Conservation (phyloP, 179 eudicot genomes). For the Actinidia chinensis region DNA sequence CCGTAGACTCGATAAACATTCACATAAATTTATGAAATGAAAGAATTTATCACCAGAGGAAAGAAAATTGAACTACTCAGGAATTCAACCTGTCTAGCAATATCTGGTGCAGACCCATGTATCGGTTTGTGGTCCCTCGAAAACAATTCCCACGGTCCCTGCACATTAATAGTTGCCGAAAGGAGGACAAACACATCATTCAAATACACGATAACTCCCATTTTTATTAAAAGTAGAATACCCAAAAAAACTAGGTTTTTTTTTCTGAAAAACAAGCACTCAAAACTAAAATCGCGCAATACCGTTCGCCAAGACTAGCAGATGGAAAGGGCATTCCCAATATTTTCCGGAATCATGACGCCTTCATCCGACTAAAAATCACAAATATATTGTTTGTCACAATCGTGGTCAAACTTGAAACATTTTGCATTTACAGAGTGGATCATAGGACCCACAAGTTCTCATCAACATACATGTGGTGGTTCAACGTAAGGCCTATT, state of each 20-base stretch:
- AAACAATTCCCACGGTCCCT: conserved; percentile 96
- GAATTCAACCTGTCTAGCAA: conserved; percentile 81
- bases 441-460: not conserved
- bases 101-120: conserved; percentile 98
- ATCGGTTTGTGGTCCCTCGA: too few species aligned
- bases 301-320: conserved; percentile 85
- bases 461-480: conserved; percentile 88
- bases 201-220: not conserved
- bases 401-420: conserved; percentile 93
- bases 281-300: conserved; percentile 17
- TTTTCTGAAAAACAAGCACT: not conserved
- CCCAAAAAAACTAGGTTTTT: too few species aligned
- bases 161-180: conserved; percentile 10
- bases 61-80: not conserved
- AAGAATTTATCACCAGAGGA: not conserved
- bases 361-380: conserved; percentile 93
- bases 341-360: too few species aligned
- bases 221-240: not conserved
- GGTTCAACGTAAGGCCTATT: conserved; percentile 89
- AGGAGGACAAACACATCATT: not conserved
- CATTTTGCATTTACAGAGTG: not conserved
- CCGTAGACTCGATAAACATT: not conserved
- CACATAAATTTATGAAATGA: not conserved
- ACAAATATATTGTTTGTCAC: conserved; percentile 90
- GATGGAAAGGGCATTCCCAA: too few species aligned